Percentiles rank a stretch among this genome's conserved stretches.
These are phyloP conservation scores for Chytridium lagenaria DNA, from an alignment of 371 early-diverging fungal genomes.

Conservation along the genomic window DNA sequence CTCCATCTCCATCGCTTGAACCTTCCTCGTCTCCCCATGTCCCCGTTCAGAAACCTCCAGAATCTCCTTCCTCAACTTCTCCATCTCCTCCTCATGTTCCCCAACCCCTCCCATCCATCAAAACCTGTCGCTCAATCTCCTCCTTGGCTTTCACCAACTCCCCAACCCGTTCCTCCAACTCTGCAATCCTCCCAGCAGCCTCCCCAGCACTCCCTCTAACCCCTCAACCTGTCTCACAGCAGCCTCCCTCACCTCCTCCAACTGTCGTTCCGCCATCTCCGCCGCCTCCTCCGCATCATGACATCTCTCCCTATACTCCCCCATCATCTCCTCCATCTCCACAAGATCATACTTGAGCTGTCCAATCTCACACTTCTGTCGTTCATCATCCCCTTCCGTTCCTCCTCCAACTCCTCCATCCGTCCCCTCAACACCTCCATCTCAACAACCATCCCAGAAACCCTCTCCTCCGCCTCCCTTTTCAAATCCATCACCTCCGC, in stretches of 20 bases:
- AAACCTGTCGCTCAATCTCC: background rate
- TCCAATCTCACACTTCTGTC: background rate
- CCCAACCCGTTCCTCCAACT: background rate
- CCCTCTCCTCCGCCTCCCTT: background rate
- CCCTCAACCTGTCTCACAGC: background rate
- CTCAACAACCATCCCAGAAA: background rate
- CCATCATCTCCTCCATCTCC: conserved; percentile 11
- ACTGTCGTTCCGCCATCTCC: background rate
- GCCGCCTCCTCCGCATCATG: background rate
- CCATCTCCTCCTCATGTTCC: background rate
- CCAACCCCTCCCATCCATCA: background rate
- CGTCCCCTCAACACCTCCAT: background rate
- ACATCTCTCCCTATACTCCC: background rate
- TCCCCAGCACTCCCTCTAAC: background rate
- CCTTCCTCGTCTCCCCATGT: background rate
- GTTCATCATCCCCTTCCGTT: background rate
- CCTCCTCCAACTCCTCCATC: background rate
- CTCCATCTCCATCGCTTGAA: background rate
- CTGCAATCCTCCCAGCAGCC: background rate
- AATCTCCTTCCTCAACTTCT: background rate
- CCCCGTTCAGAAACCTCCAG: background rate
- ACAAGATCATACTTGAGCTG: conserved; percentile 1
- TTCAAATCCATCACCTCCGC: background rate
- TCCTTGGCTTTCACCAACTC: background rate
- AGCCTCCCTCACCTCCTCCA: background rate